Percentiles rank a stretch among this genome's conserved stretches.
phyloP scores from a whole-genome alignment of 208 protist species.

The Novymonas esmeraldas region DNA sequence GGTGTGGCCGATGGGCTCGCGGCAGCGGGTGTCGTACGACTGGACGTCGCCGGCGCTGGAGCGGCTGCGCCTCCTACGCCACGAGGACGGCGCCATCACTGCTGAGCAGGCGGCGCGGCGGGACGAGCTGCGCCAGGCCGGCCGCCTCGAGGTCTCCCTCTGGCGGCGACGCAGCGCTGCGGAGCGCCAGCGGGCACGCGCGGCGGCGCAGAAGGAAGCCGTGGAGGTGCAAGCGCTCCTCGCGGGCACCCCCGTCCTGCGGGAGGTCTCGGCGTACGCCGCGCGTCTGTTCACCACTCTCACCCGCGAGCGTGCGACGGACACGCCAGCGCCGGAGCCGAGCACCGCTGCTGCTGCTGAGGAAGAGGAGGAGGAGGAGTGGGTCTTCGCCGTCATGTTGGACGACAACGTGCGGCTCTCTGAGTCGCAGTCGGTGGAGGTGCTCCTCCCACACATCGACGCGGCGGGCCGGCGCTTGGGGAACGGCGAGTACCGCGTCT shows the following conservation, averaged over 20 bases:
- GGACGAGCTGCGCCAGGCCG: constrained; percentile 30
- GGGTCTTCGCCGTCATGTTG: constrained; percentile 86
- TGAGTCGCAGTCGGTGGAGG: constrained; percentile 43
- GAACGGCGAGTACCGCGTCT: constrained; percentile 78
- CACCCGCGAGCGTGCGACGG: constrained; percentile 21
- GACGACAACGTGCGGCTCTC: constrained; percentile 71
- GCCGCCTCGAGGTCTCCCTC: constrained; percentile 75
- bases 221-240: constrained; percentile 40
- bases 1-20: constrained; percentile 76
- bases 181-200: constrained; percentile 36
- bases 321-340: no score
- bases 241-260: constrained; percentile 37
- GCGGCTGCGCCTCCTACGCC: constrained; percentile 32
- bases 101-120: constrained; percentile 54
- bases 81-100: constrained; percentile 41
- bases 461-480: constrained; percentile 45
- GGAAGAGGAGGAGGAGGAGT: constrained; percentile 40
- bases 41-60: constrained; percentile 58
- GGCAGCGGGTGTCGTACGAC: constrained; percentile 60
- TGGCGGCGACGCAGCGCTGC: constrained; percentile 58
- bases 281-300: constrained; percentile 47
- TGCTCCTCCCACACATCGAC: constrained; percentile 73
- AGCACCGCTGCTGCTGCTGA: no score
- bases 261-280: constrained; percentile 63
- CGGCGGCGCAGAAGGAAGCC: constrained; percentile 18